phyloP scores from a whole-genome alignment of 371 early-diverging fungal species.

The Mortierella sp. region DNA sequence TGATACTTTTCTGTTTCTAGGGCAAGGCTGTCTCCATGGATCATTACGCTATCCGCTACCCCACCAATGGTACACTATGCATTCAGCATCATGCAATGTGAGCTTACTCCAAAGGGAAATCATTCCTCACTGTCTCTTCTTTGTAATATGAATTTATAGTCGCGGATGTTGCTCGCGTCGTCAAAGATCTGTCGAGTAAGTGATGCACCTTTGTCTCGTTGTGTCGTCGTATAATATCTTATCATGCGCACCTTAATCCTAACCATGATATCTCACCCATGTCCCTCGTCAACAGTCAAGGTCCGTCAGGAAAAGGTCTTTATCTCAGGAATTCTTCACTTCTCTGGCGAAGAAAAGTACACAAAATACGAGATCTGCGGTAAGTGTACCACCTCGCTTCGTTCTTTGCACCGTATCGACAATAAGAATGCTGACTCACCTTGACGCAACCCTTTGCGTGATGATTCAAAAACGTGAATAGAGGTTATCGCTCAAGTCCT shows the following conservation, averaged over 20 bases:
- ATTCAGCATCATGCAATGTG: neutral
- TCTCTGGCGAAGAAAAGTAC: conserved; percentile 71
- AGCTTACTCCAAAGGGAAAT: neutral
- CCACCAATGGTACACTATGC: conserved; percentile 79
- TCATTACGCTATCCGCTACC: conserved; percentile 79
- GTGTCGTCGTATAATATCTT: neutral
- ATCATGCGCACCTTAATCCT: neutral
- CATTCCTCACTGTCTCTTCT: neutral
- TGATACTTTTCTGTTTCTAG: conserved; percentile 21
- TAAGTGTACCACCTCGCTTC: conserved; percentile 49
- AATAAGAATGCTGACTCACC: neutral
- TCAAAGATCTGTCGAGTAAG: conserved; percentile 71
- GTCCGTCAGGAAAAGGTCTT: conserved; percentile 60
- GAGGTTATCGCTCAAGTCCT: conserved; percentile 67
- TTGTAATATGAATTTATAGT: conserved; percentile 51
- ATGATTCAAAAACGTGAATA: conserved; percentile 15
- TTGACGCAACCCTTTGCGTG: too few relatives aligned
- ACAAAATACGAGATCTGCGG: conserved; percentile 89
- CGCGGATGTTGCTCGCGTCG: conserved; percentile 77
- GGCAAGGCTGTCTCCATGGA: conserved; percentile 71
- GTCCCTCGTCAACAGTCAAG: conserved; percentile 46
- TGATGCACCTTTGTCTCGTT: neutral
- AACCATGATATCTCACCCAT: neutral
- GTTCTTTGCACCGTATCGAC: neutral
- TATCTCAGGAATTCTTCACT: conserved; percentile 79